These are phyloP conservation scores for Detonula confervacea DNA, from an alignment of 352 stramenopile genomes.

Conservation along the genomic window DNA sequence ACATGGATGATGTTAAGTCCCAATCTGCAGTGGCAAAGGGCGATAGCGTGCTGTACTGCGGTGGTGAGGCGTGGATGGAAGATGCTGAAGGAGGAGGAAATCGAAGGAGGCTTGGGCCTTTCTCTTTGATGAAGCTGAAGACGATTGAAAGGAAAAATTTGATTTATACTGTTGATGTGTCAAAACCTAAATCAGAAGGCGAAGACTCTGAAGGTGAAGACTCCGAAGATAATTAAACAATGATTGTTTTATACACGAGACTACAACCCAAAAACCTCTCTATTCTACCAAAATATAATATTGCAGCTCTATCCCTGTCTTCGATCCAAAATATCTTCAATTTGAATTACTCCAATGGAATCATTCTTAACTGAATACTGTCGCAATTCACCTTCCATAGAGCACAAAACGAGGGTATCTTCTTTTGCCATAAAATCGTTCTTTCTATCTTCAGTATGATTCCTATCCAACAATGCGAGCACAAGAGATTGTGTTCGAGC, in stretches of 20 bases:
- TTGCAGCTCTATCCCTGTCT: too few relatives aligned
- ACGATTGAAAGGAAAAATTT: slow-evolving; percentile 46
- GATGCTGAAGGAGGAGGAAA: slow-evolving; percentile 68
- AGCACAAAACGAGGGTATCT: slow-evolving; percentile 42
- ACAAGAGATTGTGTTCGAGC: slow-evolving; percentile 24
- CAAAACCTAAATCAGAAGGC: slow-evolving; percentile 3
- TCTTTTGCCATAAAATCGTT: slow-evolving; percentile 1
- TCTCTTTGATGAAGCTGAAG: slow-evolving; percentile 74
- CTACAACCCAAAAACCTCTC: not conserved
- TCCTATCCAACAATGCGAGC: slow-evolving; percentile 43
- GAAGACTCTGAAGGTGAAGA: slow-evolving; percentile 12
- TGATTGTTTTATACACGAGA: not conserved
- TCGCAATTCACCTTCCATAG: slow-evolving; percentile 36
- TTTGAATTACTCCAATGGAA: slow-evolving; percentile 20
- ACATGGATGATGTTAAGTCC: slow-evolving; percentile 1
- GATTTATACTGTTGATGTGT: slow-evolving; percentile 55
- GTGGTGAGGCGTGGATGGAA: slow-evolving; percentile 69
- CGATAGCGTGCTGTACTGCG: slow-evolving; percentile 60
- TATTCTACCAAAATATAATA: not conserved
- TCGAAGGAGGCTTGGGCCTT: slow-evolving; percentile 68
- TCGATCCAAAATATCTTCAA: slow-evolving; percentile 47
- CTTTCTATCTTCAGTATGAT: slow-evolving; percentile 18
- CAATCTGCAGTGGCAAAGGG: not conserved
- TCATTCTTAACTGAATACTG: slow-evolving; percentile 42
- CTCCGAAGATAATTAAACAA: not conserved